Evolutionary conservation across 2,329 filamentous ascomycete genomes (phyloP), one percentile per base, ranked within the genome.

Genomic region (Trichophyton equinum): DNA sequence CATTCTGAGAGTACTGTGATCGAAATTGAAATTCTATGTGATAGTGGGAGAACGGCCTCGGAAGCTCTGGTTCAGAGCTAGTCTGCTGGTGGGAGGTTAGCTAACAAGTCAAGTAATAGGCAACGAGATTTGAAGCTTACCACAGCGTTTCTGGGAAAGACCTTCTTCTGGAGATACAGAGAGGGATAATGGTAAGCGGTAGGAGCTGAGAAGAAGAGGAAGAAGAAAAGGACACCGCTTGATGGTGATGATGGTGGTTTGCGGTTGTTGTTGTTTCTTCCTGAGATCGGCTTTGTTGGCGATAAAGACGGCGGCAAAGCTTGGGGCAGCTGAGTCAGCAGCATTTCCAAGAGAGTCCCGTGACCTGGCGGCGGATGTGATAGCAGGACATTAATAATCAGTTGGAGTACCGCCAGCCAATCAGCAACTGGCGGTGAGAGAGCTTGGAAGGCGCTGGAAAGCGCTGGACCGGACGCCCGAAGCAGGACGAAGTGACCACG

Each of bases 1-100:
- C 88, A 91, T 91, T 67, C 76, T 87, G 82, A 67, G 60, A 62
- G 64, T 63, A 66, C 62, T 40, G 64, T 67, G 61, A 64, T 62
- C 61, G 65, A 66, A 67, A 59, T 66, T 70, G 64, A 53, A 70
- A 64, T 47, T 64, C 59, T 67, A 58, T 66, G 61, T 64, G 68
- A 68, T 27, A 61, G 64, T 65, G 40, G n/a, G 18, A 68, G 67
- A 61, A 58, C 33, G 33, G 49, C 27, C 27, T 55, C n/a, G n/a
- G 30, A 42, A 30, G 47, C 25, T 38, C 22, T 40, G n/a, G n/a
- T 22, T 9, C 30, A 33, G 38, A 53, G 47, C 42, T 51, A 55
- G 46, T 30, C 40, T 44, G 40, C 51, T 55, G 30, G 51, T n/a
- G 30, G 7, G 51, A 55, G 25, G n/a, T 18, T n/a, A 36, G 3